These are phyloP conservation scores for Hymenoscyphus albidus DNA, from an alignment of 2,329 filamentous ascomycete genomes.

Conservation along the genomic window DNA sequence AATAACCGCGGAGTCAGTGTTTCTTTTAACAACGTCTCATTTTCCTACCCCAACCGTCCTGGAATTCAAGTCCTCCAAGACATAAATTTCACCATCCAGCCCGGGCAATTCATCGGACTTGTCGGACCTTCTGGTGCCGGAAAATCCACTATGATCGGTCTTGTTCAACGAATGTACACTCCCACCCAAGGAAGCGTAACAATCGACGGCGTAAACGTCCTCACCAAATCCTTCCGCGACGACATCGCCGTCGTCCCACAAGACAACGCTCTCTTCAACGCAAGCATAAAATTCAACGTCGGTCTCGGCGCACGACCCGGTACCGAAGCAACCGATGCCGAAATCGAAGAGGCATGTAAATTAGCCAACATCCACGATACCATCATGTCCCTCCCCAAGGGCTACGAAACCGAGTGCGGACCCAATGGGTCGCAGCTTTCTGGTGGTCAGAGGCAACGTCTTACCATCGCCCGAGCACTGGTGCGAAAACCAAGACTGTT, in stretches of 20 bases:
- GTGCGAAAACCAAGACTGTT: slow-evolving; percentile 82
- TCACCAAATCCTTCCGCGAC: slow-evolving; percentile 42
- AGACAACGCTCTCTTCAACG: slow-evolving; percentile 54
- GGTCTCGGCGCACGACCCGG: slow-evolving; percentile 51
- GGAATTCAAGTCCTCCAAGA: background rate
- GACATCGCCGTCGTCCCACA: slow-evolving; percentile 55
- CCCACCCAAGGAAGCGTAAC: slow-evolving; percentile 42
- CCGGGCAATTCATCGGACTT: slow-evolving; percentile 86
- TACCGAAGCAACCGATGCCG: slow-evolving; percentile 47
- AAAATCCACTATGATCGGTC: slow-evolving; percentile 61
- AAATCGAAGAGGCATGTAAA: slow-evolving; percentile 46
- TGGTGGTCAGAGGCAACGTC: slow-evolving; percentile 89
- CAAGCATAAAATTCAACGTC: slow-evolving; percentile 54
- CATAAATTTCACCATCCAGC: slow-evolving; percentile 60
- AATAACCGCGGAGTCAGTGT: slow-evolving; percentile 1
- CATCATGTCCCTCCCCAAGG: slow-evolving; percentile 47
- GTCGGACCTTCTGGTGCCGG: slow-evolving; percentile 87
- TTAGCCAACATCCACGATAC: slow-evolving; percentile 50
- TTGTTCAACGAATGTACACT: slow-evolving; percentile 91
- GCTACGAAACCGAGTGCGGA: slow-evolving; percentile 79
- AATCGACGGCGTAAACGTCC: background rate
- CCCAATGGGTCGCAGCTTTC: slow-evolving; percentile 79
- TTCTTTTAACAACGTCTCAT: background rate
- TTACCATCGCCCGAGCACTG: slow-evolving; percentile 82
- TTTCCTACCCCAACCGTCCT: slow-evolving; percentile 4